These are phyloP conservation scores for Ophiostoma fasciatum DNA, from an alignment of 2,329 filamentous ascomycete species.

Conservation along the genomic window DNA sequence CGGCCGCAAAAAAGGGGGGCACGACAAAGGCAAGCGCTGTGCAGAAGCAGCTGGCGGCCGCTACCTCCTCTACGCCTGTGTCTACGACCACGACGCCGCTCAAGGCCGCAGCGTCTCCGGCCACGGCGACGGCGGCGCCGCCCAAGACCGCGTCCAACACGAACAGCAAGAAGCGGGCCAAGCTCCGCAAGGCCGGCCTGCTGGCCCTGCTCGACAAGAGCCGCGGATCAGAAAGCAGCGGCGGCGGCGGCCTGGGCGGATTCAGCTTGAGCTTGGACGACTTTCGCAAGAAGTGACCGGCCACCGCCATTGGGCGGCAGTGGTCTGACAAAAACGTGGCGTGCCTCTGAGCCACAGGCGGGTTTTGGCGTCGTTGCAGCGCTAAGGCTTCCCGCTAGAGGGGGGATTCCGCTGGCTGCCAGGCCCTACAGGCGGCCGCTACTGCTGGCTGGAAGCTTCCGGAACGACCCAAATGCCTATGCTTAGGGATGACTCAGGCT, in stretches of 20 bases:
- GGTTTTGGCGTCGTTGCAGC: too few species aligned
- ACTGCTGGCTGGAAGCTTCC: slow-evolving; percentile 11
- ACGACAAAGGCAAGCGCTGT: background rate
- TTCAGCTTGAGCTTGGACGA: slow-evolving; percentile 37
- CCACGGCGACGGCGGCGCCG: background rate
- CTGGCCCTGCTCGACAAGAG: slow-evolving; percentile 47
- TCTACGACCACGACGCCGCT: slow-evolving; percentile 13
- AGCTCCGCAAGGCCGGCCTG: slow-evolving; percentile 49
- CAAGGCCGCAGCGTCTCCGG: slow-evolving; percentile 10
- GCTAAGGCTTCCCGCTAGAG: too few species aligned
- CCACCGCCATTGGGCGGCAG: too few species aligned
- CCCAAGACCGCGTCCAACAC: slow-evolving; percentile 13
- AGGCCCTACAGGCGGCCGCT: slow-evolving; percentile 1
- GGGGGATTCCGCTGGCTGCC: background rate
- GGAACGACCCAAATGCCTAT: slow-evolving; percentile 3
- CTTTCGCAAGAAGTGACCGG: slow-evolving; percentile 30
- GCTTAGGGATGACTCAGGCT: slow-evolving; percentile 6
- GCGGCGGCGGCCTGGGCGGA: slow-evolving; percentile 20
- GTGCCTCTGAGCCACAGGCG: too few species aligned
- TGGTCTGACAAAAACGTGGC: too few species aligned
- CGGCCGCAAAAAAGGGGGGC: slow-evolving; percentile 14
- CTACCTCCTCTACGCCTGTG: too few species aligned
- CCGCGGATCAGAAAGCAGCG: slow-evolving; percentile 15
- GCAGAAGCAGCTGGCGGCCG: slow-evolving; percentile 11
- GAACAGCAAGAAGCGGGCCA: slow-evolving; percentile 43